A percentile compares a stretch with the other conserved stretches of the same genome.
Evolutionary conservation across 148 eudicot genomes (phyloP).

Genomic region (Spergularia bocconei): DNA sequence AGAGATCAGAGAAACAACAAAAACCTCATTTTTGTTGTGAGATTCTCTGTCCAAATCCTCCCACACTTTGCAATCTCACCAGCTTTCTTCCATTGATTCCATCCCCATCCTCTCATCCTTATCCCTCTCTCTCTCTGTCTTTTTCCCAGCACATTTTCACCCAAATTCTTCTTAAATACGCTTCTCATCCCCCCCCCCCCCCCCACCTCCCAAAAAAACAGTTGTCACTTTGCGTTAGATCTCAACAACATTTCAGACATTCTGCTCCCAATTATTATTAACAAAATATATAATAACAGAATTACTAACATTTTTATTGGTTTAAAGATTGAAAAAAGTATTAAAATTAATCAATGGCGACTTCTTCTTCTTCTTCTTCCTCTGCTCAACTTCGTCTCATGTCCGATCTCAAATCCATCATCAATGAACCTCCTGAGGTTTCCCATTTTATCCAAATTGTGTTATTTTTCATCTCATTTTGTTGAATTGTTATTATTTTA

Average conservation of each 20-base stretch:
- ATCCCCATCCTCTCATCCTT: not conserved
- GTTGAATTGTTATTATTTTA: not conserved
- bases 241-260: not conserved
- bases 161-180: too few species aligned
- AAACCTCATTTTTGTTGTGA: not conserved
- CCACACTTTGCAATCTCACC: not conserved
- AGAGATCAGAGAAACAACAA: not conserved
- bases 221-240: conserved; percentile 5
- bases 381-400: conserved; percentile 39
- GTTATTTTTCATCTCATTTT: not conserved
- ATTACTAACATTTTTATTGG: too few species aligned
- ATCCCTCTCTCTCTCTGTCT: not conserved
- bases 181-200: not conserved
- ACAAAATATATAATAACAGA: not conserved
- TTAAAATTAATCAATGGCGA: conserved; percentile 2
- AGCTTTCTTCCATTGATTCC: not conserved
- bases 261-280: not conserved
- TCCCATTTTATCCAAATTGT: not conserved
- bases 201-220: not conserved
- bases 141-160: not conserved
- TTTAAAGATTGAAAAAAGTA: too few species aligned
- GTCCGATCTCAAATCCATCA: conserved; percentile 40
- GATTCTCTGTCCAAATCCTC: conserved; percentile 15
- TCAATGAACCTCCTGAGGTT: conserved; percentile 37
- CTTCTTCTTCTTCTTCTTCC: conserved; percentile 22